Base-by-base conservation (phyloP, 345 rosid genomes). In the Excoecaria agallocha region DNA sequence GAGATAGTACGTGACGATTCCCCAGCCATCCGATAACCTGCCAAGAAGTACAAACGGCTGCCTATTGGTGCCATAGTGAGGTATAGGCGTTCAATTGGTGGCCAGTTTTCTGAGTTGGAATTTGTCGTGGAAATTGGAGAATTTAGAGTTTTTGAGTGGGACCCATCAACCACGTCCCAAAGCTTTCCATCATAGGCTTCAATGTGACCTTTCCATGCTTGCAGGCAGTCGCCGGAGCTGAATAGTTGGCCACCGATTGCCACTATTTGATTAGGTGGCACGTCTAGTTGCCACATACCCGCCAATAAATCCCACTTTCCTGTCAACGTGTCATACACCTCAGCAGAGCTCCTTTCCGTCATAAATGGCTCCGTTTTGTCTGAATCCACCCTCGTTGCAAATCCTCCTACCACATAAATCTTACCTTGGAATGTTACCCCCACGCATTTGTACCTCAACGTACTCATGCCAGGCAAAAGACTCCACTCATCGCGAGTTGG, bases 161-260 rank as follows among this genome's bases (percentile, higher is more conserved):
- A 86, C 30, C 83, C 84, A 37, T 86, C 83, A 3, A 86, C 93
- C 46, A 75, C 86, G 13, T 79, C 79, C 91, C 91, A 87, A 0
- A 86, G 82, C 25, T 71, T 67, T 8, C 82, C 87, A 35, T 87
- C 87, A 5, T 84, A 85, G 0, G 78, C 70, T 12, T 86, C 90
- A 2, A 89, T 85, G 70, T 80, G 88, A 15, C 91, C 90, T 76
- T 89, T 89, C 89, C 94, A 87, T 0, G 86, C 76, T 2, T 84
- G 82, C 16, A 89, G 73, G 71, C 90, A 87, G 25, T 89, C 94
- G 0, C 90, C 91, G 0, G 89, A 86, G 80, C 89, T 89, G n/a
- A 84, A 85, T 4, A 87, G 70, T 66, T 62, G 81, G 10, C 78
- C 82, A 7, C 81, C 66, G 19, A 85, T 64, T 0, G 52, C 82